Percentiles rank a stretch among this genome's conserved stretches.
Evolutionary conservation across 352 stramenopile species (phyloP).

Genomic region (Globisporangium echinulatum): DNA sequence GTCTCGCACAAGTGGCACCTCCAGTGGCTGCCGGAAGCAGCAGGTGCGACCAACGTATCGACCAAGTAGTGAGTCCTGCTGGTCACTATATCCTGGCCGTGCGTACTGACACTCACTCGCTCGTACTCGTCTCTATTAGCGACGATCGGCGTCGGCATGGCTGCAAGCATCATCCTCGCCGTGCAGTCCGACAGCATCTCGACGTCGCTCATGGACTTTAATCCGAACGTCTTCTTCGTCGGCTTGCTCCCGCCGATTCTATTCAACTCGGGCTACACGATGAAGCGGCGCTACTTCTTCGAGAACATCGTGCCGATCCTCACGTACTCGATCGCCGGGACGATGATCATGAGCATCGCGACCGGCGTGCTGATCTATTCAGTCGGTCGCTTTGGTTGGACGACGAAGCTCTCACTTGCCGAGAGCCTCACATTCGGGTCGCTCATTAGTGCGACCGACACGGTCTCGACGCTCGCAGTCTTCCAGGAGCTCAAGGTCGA

Average conservation of each 20-base stretch:
- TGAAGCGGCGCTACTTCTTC: conserved; percentile 91
- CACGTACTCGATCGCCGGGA: conserved; percentile 88
- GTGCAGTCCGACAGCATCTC: conserved; percentile 67
- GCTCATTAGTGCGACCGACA: conserved; percentile 92
- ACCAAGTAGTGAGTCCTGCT: too few species aligned
- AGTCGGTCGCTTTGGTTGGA: conserved; percentile 51
- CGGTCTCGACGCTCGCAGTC: conserved; percentile 88
- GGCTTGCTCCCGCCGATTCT: conserved; percentile 91
- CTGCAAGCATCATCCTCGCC: conserved; percentile 49
- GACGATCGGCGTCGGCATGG: conserved; percentile 55
- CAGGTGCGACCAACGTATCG: conserved; percentile 16
- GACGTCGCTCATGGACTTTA: conserved; percentile 80
- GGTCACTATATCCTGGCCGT: not conserved
- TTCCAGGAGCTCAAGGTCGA: conserved; percentile 89
- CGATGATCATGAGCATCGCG: conserved; percentile 85
- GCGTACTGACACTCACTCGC: too few species aligned
- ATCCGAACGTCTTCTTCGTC: conserved; percentile 92
- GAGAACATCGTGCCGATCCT: conserved; percentile 88
- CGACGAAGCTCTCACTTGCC: conserved; percentile 76
- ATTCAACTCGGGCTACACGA: conserved; percentile 92
- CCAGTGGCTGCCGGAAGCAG: conserved; percentile 69
- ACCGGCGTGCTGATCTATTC: conserved; percentile 74
- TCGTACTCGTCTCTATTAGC: conserved; percentile 9
- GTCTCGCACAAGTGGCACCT: conserved; percentile 67
- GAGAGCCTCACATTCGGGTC: conserved; percentile 90